Evolutionary conservation across 1,284 basidiomycete genomes (phyloP).

Genomic region (Rhodotorula sp.): DNA sequence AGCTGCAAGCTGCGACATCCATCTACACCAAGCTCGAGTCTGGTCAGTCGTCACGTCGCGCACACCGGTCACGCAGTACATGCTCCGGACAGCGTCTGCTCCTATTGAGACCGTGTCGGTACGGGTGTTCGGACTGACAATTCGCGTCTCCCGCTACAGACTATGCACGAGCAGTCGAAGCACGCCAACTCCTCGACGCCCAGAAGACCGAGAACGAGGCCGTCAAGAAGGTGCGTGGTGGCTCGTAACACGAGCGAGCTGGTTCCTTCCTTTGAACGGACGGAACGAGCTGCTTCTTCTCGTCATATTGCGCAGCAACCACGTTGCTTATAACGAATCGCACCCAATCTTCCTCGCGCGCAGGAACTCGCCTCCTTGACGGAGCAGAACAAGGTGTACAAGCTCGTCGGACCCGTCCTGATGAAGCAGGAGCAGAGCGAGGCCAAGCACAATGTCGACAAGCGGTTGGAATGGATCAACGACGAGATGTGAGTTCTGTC

Average conservation of each 20-base stretch:
- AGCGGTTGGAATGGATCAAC: conserved; percentile 84
- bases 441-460: conserved; percentile 85
- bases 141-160: conserved; percentile 52
- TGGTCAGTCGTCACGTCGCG: not conserved
- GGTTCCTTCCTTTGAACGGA: too few species aligned
- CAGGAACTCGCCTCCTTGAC: conserved; percentile 82
- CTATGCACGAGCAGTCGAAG: conserved; percentile 68
- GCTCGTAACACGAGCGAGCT: too few species aligned
- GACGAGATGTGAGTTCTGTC: conserved; percentile 72
- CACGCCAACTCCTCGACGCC: conserved; percentile 76
- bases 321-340: too few species aligned
- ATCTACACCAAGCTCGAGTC: conserved; percentile 16
- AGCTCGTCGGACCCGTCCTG: conserved; percentile 86
- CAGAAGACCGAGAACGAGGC: conserved; percentile 88
- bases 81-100: not conserved
- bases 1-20: conserved; percentile 10
- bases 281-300: not conserved
- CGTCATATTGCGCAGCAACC: not conserved
- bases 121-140: too few species aligned
- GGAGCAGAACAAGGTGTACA: conserved; percentile 79
- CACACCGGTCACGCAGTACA: too few species aligned
- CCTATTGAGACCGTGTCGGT: not conserved
- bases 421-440: conserved; percentile 86
- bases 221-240: conserved; percentile 71
- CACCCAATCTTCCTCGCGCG: not conserved